These are phyloP conservation scores for Cyclospora cayetanensis DNA, from an alignment of 169 alveolate genomes.

Conservation along the genomic window DNA sequence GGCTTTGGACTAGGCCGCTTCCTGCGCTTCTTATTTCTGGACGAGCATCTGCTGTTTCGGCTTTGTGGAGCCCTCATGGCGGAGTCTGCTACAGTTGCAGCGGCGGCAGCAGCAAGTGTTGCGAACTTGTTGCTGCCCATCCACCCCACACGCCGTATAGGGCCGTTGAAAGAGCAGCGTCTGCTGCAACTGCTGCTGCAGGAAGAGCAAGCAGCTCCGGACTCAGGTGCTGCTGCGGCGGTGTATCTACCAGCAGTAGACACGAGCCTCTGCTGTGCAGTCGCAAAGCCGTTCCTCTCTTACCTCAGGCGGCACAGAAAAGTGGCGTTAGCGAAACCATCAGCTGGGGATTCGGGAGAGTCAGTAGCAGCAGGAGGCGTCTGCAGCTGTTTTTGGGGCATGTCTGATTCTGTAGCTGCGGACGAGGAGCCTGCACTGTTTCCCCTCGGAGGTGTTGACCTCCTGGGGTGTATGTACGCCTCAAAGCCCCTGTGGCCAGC, in stretches of 20 bases:
- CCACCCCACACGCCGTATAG: slow-evolving; percentile 16
- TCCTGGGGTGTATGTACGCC: slow-evolving; percentile 15
- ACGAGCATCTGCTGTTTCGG: slow-evolving; percentile 35
- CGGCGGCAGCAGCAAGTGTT: slow-evolving; percentile 22
- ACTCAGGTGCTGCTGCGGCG: slow-evolving; percentile 54
- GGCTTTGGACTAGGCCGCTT: slow-evolving; percentile 5
- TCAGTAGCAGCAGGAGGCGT: slow-evolving; percentile 22
- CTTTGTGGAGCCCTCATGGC: slow-evolving; percentile 15
- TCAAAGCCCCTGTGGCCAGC: slow-evolving; percentile 11
- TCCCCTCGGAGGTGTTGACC: slow-evolving; percentile 12
- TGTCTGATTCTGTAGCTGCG: neutral
- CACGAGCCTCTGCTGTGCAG: slow-evolving; percentile 6
- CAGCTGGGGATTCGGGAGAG: neutral
- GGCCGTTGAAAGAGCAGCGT: neutral
- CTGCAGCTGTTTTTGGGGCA: slow-evolving; percentile 5
- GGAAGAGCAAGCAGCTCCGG: slow-evolving; percentile 27
- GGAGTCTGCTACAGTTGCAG: slow-evolving; percentile 8
- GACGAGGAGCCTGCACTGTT: slow-evolving; percentile 24
- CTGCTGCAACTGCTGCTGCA: slow-evolving; percentile 50
- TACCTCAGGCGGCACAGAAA: neutral
- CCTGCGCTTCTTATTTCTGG: slow-evolving; percentile 6
- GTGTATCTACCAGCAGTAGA: slow-evolving; percentile 21
- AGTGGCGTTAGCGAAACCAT: neutral
- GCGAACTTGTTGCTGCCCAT: neutral
- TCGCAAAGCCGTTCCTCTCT: neutral